Evolutionary conservation across 805 yeast genomes (phyloP).

Genomic region (Allodekkera sacchari): DNA sequence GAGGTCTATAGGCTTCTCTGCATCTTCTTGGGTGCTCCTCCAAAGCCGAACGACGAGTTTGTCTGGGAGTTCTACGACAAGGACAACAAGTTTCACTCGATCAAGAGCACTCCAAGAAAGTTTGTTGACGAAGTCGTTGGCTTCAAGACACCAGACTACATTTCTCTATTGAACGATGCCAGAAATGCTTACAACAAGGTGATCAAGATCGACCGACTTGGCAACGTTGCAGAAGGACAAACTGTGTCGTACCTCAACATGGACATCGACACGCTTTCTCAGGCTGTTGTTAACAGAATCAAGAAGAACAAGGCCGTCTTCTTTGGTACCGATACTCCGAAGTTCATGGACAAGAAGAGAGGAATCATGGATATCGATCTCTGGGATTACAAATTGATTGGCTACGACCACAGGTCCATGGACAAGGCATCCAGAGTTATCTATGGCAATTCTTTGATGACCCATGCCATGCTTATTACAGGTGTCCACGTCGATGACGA

Average conservation of each 20-base stretch:
- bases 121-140: conserved; percentile 51
- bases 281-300: conserved; percentile 58
- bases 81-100: conserved; percentile 40
- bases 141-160: conserved; percentile 41
- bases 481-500: conserved; percentile 66
- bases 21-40: conserved; percentile 71
- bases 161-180: conserved; percentile 76
- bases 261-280: conserved; percentile 48
- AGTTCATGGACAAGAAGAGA: conserved; percentile 49
- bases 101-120: conserved; percentile 54
- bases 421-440: conserved; percentile 61
- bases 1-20: conserved; percentile 59
- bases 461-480: conserved; percentile 84
- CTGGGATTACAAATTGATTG: conserved; percentile 54
- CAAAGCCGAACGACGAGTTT: conserved; percentile 58
- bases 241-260: conserved; percentile 65
- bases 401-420: conserved; percentile 40
- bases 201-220: conserved; percentile 65
- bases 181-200: conserved; percentile 59
- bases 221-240: conserved; percentile 65
- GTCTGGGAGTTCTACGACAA: conserved; percentile 72
- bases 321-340: conserved; percentile 87
- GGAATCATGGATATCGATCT: conserved; percentile 70
- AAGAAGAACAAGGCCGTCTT: conserved; percentile 72
- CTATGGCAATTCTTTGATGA: conserved; percentile 70